Percentiles rank a stretch among this genome's conserved stretches.
phyloP scores from a whole-genome alignment of 2,329 filamentous ascomycete genomes.

The Xylaria hypoxylon region DNA sequence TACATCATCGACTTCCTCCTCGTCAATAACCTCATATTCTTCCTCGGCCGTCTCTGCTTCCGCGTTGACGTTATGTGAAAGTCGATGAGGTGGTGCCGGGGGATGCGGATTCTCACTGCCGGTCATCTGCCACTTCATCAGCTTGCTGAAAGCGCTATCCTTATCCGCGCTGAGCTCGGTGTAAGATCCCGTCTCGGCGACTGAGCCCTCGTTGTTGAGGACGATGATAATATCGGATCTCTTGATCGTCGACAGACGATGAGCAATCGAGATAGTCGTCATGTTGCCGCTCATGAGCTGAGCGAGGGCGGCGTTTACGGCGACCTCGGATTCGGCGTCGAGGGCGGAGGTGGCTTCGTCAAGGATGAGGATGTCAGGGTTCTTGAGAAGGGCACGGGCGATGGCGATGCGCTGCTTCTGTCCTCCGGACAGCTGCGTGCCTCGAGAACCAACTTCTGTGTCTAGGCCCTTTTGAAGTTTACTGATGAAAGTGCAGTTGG shows the following conservation, averaged over 20 bases:
- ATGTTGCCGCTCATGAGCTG: slow-evolving; percentile 86
- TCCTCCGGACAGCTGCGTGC: slow-evolving; percentile 92
- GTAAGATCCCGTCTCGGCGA: slow-evolving; percentile 92
- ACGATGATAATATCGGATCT: slow-evolving; percentile 95
- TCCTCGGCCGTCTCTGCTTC: slow-evolving; percentile 36
- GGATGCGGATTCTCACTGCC: slow-evolving; percentile 74
- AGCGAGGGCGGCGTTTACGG: slow-evolving; percentile 90
- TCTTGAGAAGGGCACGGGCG: slow-evolving; percentile 90
- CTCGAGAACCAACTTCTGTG: slow-evolving; percentile 90
- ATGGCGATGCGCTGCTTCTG: slow-evolving; percentile 99
- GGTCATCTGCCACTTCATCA: slow-evolving; percentile 99
- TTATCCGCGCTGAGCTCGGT: slow-evolving; percentile 76
- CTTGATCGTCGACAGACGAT: slow-evolving; percentile 96
- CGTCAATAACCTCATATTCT: slow-evolving; percentile 40
- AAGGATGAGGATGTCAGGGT: slow-evolving; percentile 95
- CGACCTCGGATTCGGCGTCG: slow-evolving; percentile 95
- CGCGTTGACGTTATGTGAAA: slow-evolving; percentile 58
- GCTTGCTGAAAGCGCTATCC: slow-evolving; percentile 87
- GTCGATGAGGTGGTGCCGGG: slow-evolving; percentile 49
- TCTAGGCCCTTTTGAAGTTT: slow-evolving; percentile 97
- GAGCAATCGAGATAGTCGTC: slow-evolving; percentile 97
- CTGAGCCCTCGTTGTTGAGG: slow-evolving; percentile 84
- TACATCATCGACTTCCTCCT: slow-evolving; percentile 24
- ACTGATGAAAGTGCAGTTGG: slow-evolving; percentile 96
- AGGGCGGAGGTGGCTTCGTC: slow-evolving; percentile 97